Evolutionary conservation across 805 yeast genomes (phyloP), one percentile per base, ranked within the genome.

Genomic region (Candida coleopterorum): DNA sequence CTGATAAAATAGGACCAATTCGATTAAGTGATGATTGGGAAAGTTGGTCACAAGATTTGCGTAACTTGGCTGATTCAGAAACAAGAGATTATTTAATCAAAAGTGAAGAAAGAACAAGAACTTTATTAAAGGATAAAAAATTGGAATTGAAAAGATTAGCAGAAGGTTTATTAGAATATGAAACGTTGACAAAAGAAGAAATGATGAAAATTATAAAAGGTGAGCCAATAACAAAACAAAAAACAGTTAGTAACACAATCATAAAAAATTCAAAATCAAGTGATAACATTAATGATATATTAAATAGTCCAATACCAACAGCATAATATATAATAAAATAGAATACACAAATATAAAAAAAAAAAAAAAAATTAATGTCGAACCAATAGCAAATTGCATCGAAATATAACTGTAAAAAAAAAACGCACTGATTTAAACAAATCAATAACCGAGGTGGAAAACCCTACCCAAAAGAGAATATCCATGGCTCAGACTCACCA

Each of bases 11-110:
- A 39, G 98, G 99, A 2, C 98, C 98, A 6, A 86, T 93, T 18
- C 79, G 79, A 53, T 70, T 93, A 33, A 75, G 90, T 32, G 96
- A 88, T 52, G 80, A 85, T 53, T 90, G 97, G 97, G 88, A 81
- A 47, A 77, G 84, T 29, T 93, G 98, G 98, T 87, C 96, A 2
- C 84, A 90, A 10, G 77, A 79, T 47, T 74, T 94, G 34, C 73
- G 94, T 46, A 93, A 87, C 55, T 70, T 81, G 60, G 98, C 97
- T 10, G 99, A 93, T 58, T 79, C 83, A 50, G 97, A 93, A 64
- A 89, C 93, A 26, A 72, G 96, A 40, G 76, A 74, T 33, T 64
- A 85, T 42, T 71, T 93, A 45, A 70, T 84, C 38, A 77, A 69
- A 5, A 80, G 95, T 18, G 97, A 89, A 57, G 70, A 72, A 29